Conservation (phyloP, 257 asterid species). For the Rehmannia glutinosa region DNA sequence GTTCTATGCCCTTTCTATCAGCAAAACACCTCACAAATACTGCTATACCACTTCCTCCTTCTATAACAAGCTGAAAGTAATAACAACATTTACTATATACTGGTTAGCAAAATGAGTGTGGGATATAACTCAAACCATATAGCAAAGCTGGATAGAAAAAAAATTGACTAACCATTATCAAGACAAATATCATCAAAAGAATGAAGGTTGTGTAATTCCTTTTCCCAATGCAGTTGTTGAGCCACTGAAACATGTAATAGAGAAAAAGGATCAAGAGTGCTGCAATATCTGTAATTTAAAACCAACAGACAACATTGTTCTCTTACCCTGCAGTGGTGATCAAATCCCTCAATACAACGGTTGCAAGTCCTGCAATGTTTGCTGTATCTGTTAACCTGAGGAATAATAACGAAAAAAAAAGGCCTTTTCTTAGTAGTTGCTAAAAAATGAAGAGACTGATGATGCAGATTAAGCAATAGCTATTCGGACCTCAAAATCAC, state of each 20-base stretch:
- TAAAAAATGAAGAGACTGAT: background rate
- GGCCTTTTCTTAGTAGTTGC: too few relatives aligned
- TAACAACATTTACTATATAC: constrained; percentile 11
- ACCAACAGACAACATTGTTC: background rate
- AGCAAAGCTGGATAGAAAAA: background rate
- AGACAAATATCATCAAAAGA: constrained; percentile 70
- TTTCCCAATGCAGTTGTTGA: constrained; percentile 96
- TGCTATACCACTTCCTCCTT: constrained; percentile 88
- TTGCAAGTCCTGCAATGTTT: constrained; percentile 97
- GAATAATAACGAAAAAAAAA: background rate
- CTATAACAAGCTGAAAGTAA: constrained; percentile 63
- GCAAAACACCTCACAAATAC: constrained; percentile 90
- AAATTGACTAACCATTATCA: constrained; percentile 66
- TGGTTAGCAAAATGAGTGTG: too few relatives aligned
- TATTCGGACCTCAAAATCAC: constrained; percentile 74
- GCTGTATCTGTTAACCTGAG: constrained; percentile 89
- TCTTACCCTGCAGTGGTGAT: constrained; percentile 98
- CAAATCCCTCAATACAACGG: constrained; percentile 96
- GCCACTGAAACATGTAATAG: constrained; percentile 59
- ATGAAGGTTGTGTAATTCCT: constrained; percentile 94
- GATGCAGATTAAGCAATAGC: background rate
- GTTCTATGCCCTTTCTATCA: constrained; percentile 55
- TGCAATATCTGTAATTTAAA: background rate
- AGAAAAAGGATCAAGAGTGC: constrained; percentile 8
- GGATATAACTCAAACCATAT: too few relatives aligned